Conservation (phyloP, 1,284 basidiomycete species). For the Ustilago trichophora region DNA sequence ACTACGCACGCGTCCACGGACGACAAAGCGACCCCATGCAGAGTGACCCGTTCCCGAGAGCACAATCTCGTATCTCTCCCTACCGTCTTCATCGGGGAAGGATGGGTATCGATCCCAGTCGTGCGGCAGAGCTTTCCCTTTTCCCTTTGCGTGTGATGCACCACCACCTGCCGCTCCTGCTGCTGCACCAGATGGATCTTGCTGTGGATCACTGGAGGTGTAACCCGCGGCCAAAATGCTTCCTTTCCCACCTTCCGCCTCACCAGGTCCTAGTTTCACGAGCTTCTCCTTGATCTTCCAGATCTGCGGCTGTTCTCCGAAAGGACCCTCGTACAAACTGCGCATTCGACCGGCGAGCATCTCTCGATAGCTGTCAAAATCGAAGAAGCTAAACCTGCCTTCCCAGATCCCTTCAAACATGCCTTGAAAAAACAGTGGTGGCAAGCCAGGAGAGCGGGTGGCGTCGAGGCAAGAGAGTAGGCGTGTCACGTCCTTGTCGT, state of each 20-base stretch:
- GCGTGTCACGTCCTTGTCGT: conserved; percentile 54
- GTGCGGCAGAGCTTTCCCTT: conserved; percentile 26
- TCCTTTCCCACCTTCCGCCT: conserved; percentile 32
- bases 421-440: conserved; percentile 67
- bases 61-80: conserved; percentile 66
- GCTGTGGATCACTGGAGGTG: conserved; percentile 3
- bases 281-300: conserved; percentile 70
- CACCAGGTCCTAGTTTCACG: conserved; percentile 56
- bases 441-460: conserved; percentile 66
- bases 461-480: conserved; percentile 65
- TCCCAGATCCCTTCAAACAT: conserved; percentile 71
- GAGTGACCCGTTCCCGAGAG: conserved; percentile 70
- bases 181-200: background rate
- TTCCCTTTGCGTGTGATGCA: conserved; percentile 42
- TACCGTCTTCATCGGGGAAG: conserved; percentile 40
- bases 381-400: conserved; percentile 71
- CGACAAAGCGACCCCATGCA: conserved; percentile 70
- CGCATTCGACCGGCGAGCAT: conserved; percentile 69
- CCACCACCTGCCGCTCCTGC: background rate
- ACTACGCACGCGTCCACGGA: conserved; percentile 69
- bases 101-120: conserved; percentile 43
- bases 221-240: conserved; percentile 44
- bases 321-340: conserved; percentile 70
- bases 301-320: conserved; percentile 71
- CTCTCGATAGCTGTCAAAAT: conserved; percentile 71